Evolutionary conservation across 2,329 filamentous ascomycete species (phyloP), one percentile per base, ranked within the genome.

Genomic region (Clarireedia homoeocarpa): DNA sequence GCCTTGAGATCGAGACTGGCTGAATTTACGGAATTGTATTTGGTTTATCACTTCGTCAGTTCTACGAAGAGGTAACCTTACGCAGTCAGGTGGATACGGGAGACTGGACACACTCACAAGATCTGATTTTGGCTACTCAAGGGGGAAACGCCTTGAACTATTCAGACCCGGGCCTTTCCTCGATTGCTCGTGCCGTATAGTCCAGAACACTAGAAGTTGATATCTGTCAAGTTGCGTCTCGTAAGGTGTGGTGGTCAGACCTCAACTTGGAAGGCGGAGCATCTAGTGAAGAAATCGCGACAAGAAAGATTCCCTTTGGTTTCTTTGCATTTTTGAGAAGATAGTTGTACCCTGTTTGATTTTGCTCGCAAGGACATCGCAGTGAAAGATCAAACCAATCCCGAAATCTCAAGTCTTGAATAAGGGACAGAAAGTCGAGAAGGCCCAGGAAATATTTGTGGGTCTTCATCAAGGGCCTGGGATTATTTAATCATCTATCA

Each of bases 161-260:
- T 42, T 7, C 39, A 12, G 30, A 34, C 9, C 4, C 30, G 30
- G 30, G 12, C 12, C 30, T 9, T 34, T 34, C 30, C 30, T 34
- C 30, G 30, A 12, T 34, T 34, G 3, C 4, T 34, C 30, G 30
- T 12, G 30, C 9, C 30, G 39, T 42, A 20, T 6, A 42, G 20
- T 42, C 10, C 20, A 17, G 15, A 15, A 38, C 9, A 9, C 36
- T 42, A 20, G 39, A 42, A 20, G 20, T 42, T 42, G 39, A 42
- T 42, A 17, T n/a, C 39, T 42, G 20, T 10, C 39, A 42, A 23
- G 7, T 20, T 30, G 6, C 14, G 50, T 30, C 26, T 52, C 12
- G n/a, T 30, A 27, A 38, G 40, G 58, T 51, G 50, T 56, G 49
- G 57, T 61, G 58, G 53, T 57, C 55, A 59, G 57, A 62, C 59